Evolutionary conservation across 2,329 filamentous ascomycete species (phyloP).

Genomic region (Calonectria crousiana): DNA sequence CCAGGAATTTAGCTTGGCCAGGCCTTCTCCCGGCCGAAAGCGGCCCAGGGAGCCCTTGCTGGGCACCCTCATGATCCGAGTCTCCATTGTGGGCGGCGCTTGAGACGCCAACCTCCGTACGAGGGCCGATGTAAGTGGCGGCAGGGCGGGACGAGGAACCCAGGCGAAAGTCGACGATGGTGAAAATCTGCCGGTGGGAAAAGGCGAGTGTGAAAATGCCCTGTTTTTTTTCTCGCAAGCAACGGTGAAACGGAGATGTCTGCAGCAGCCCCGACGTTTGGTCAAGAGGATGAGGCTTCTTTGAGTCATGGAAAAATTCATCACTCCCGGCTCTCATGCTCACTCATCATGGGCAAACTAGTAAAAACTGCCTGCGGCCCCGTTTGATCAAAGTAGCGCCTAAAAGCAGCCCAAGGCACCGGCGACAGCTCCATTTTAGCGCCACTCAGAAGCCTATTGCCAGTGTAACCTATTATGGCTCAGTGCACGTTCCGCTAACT

Average conservation of each 20-base stretch:
- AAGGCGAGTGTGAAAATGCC: slow-evolving; percentile 19
- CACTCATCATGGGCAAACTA: slow-evolving; percentile 41
- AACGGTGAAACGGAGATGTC: slow-evolving; percentile 1
- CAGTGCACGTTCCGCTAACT: slow-evolving; percentile 23
- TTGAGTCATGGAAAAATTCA: slow-evolving; percentile 44
- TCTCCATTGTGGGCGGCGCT: slow-evolving; percentile 50
- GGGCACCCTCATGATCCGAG: slow-evolving; percentile 53
- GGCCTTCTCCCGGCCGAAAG: slow-evolving; percentile 46
- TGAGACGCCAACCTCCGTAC: slow-evolving; percentile 30
- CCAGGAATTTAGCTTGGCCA: slow-evolving; percentile 57
- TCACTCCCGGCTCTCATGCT: slow-evolving; percentile 39
- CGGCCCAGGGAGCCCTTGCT: slow-evolving; percentile 48
- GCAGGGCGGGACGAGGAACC: slow-evolving; percentile 23
- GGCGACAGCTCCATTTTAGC: slow-evolving; percentile 14
- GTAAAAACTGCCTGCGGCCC: slow-evolving; percentile 28
- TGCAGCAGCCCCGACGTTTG: slow-evolving; percentile 22
- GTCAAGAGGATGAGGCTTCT: slow-evolving; percentile 31
- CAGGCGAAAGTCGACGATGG: not conserved
- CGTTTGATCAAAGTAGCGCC: slow-evolving; percentile 34
- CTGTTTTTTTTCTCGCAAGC: not conserved
- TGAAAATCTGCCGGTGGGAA: not conserved
- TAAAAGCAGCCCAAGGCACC: slow-evolving; percentile 37
- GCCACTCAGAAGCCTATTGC: not conserved
- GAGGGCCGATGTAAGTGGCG: slow-evolving; percentile 44
- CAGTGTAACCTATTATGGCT: slow-evolving; percentile 12